Evolutionary conservation across 441 rosid genomes (phyloP).

Genomic region (Eruca vesicaria): DNA sequence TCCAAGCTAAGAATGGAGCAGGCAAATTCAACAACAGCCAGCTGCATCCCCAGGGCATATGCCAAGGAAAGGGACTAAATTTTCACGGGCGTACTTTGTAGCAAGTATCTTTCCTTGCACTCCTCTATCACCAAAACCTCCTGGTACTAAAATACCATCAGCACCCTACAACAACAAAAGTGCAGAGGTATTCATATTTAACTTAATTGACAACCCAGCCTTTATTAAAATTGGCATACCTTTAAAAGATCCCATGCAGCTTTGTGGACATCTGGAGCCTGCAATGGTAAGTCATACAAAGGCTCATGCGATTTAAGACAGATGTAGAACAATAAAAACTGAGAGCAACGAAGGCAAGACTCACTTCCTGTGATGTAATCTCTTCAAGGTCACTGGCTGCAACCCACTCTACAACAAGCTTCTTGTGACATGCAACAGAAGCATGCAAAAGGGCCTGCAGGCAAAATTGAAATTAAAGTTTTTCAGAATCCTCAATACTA

Average conservation of each 20-base stretch:
- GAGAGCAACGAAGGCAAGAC: constrained; percentile 19
- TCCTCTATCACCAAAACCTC: constrained; percentile 90
- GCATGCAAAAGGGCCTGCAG: constrained; percentile 89
- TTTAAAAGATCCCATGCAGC: too few species aligned
- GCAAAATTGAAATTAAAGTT: constrained; percentile 2
- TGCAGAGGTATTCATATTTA: not conserved
- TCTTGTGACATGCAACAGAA: constrained; percentile 60
- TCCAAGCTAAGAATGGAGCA: constrained; percentile 71
- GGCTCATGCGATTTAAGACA: not conserved
- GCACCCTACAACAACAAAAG: constrained; percentile 56
- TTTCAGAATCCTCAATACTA: not conserved
- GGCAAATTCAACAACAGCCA: constrained; percentile 93
- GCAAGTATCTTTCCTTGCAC: constrained; percentile 94
- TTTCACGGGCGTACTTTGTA: constrained; percentile 88
- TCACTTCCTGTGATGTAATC: constrained; percentile 51
- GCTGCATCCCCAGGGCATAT: constrained; percentile 99
- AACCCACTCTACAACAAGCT: constrained; percentile 79
- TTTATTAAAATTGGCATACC: constrained; percentile 33
- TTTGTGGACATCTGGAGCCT: too few species aligned
- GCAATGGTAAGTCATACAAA: too few species aligned
- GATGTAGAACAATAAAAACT: not conserved
- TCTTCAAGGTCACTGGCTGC: constrained; percentile 86
- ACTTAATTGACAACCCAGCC: not conserved
- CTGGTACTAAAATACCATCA: constrained; percentile 94
- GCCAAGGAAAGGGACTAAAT: too few species aligned